Base-by-base conservation (phyloP, 441 rosid genomes). In the Populus hybrid region DNA sequence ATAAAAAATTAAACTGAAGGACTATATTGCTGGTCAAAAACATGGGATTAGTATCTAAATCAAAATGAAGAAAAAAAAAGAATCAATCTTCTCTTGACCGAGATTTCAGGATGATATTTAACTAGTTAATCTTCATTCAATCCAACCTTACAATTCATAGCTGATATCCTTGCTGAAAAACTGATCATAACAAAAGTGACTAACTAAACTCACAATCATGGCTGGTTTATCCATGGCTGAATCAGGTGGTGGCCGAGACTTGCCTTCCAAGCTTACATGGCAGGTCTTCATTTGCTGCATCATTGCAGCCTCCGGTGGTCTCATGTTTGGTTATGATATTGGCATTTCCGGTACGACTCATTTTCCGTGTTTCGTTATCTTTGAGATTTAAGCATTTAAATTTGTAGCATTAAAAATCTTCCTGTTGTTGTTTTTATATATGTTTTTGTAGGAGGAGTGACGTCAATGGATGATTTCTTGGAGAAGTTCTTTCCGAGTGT, bases 261-360 rank as follows among this genome's bases (percentile, higher is more conserved):
- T 68, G 33, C 85, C 87, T 0, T 86, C 85, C 68, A 89, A 83
- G 81, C 87, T 88, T 72, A 85, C 90, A 2, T 4, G 2, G 9
- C 91, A 88, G 75, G 93, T 89, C 36, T 4, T 85, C 36, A 36
- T 82, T 74, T 89, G 91, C 72, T 83, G 78, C 79, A 76, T 82
- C 71, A 85, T 88, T 71, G 88, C 93, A 1, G 93, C 92, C 18
- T 75, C 79, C 36, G 92, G 93, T 16, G 93, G 93, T 14, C 74
- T 88, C 78, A 86, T 90, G 93, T 90, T 90, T 71, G 91, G 93
- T 72, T 90, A 90, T n/a, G 93, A 90, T 53, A 80, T 88, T 53
- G 91, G 91, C 29, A 90, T 90, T 65, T 88, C 91, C 36, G 93
- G 91, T 85, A 68, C 23, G 35, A 7, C 36, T 35, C 6, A 0